phyloP scores from a whole-genome alignment of 2,329 filamentous ascomycete genomes.

The Diaporthe caulivora region DNA sequence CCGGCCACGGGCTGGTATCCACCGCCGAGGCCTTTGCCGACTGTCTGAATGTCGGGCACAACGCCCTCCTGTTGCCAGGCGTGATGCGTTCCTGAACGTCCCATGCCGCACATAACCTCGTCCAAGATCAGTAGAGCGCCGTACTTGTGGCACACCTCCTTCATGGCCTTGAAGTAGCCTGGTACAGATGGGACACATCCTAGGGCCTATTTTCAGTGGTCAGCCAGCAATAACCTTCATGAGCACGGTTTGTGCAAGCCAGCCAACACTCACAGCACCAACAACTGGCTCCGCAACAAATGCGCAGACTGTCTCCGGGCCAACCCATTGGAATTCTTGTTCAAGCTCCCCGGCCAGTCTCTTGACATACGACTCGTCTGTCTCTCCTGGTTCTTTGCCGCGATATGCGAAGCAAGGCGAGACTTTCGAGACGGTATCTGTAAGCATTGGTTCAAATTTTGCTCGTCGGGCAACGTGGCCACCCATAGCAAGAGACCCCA shows the following conservation, averaged over 20 bases:
- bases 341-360: constrained; percentile 76
- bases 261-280: constrained; percentile 69
- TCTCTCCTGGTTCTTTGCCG: constrained; percentile 63
- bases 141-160: constrained; percentile 65
- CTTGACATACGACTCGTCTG: constrained; percentile 68
- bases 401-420: constrained; percentile 77
- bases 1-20: constrained; percentile 73
- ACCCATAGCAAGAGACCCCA: constrained; percentile 75
- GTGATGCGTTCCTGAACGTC: constrained; percentile 71
- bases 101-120: constrained; percentile 78
- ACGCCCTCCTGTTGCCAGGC: constrained; percentile 73
- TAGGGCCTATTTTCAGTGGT: constrained; percentile 53
- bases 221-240: background rate
- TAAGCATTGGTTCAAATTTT: constrained; percentile 73
- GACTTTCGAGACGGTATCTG: constrained; percentile 69
- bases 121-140: constrained; percentile 68
- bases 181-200: constrained; percentile 63
- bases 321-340: constrained; percentile 72
- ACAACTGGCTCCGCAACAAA: constrained; percentile 82
- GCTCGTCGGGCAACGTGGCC: constrained; percentile 71
- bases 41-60: constrained; percentile 70
- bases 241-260: background rate
- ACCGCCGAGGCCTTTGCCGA: constrained; percentile 73
- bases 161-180: constrained; percentile 68
- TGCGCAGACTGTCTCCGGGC: constrained; percentile 75